Evolutionary conservation across 2,329 filamentous ascomycete genomes (phyloP), one percentile per base, ranked within the genome.

Genomic region (Fusarium abutilonis): DNA sequence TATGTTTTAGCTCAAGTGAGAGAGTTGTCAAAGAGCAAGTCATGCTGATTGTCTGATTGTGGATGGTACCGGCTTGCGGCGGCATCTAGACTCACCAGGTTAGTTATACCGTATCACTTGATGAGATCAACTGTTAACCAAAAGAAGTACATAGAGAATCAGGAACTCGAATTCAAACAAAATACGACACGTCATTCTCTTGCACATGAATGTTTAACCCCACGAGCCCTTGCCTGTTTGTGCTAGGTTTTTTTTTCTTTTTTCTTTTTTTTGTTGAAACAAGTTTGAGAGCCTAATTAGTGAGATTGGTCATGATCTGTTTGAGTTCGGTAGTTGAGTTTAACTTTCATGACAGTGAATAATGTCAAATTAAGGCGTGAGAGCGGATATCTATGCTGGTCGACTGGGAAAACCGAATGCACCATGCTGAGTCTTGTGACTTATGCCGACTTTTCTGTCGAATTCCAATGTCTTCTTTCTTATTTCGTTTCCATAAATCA

Each of bases 341-440:
- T 35, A 38, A 52, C 19, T 31, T 31, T 10, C 29, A 31, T 11
- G 29, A 13, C 19, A 32, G 31, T 60, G 23, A 64, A 66, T 45
- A 56, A 60, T 36, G 54, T 70, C 52, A 59, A 65, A 68, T 68
- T 60, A 59, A 64, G 58, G 35, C 40, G 46, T 51, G 39, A 57
- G 55, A 65, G 58, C 54, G 68, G 69, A 72, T 72, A 71, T 72
- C 64, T 71, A 71, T 64, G 63, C 60, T 65, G 52, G 62, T 63
- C 58, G 66, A 69, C 54, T 52, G 38, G 54, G 46, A 63, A 62
- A 44, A 61, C 47, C 40, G 50, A 53, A 68, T 60, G 39, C 57
- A 56, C 29, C 47, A 36, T 50, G 39, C 31, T 46, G 38, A 43
- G 48, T 52, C 39, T 43, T 52, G 39, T 47, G 36, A 31, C 19